Evolutionary conservation across 805 yeast genomes (phyloP).

Genomic region (Suhomyces vadensis): DNA sequence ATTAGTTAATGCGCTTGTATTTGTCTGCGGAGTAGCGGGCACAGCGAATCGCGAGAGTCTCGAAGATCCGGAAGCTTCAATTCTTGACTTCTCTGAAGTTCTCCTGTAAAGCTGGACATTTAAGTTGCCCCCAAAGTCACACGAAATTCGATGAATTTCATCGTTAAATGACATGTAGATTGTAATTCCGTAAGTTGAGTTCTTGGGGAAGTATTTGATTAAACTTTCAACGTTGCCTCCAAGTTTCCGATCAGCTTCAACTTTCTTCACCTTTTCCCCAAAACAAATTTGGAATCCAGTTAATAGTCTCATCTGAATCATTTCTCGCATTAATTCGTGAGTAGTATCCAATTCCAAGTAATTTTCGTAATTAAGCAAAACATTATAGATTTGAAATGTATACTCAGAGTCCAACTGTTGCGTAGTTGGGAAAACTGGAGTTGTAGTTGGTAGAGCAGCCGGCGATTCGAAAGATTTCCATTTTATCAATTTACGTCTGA

Average conservation of each 20-base stretch:
- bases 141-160: slow-evolving; percentile 80
- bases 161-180: slow-evolving; percentile 76
- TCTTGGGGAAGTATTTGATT: slow-evolving; percentile 54
- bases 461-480: slow-evolving; percentile 96
- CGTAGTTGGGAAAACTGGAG: slow-evolving; percentile 72
- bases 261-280: slow-evolving; percentile 63
- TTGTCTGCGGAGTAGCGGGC: not conserved
- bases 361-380: slow-evolving; percentile 58
- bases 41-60: not conserved
- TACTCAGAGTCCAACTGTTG: slow-evolving; percentile 70
- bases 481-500: slow-evolving; percentile 67
- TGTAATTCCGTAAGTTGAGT: slow-evolving; percentile 54
- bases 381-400: slow-evolving; percentile 81
- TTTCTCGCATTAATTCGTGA: slow-evolving; percentile 70
- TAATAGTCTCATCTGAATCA: slow-evolving; percentile 79
- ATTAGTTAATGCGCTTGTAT: not conserved
- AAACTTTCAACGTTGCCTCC: slow-evolving; percentile 54
- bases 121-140: slow-evolving; percentile 69
- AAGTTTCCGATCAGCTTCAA: slow-evolving; percentile 62
- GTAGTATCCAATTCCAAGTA: slow-evolving; percentile 51
- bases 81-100: slow-evolving; percentile 7
- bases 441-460: slow-evolving; percentile 83
- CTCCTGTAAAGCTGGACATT: slow-evolving; percentile 72
- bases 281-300: slow-evolving; percentile 90
- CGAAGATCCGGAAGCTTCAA: not conserved